Base-by-base conservation (phyloP, 305 asterid genomes). In the Rubia peregrina region DNA sequence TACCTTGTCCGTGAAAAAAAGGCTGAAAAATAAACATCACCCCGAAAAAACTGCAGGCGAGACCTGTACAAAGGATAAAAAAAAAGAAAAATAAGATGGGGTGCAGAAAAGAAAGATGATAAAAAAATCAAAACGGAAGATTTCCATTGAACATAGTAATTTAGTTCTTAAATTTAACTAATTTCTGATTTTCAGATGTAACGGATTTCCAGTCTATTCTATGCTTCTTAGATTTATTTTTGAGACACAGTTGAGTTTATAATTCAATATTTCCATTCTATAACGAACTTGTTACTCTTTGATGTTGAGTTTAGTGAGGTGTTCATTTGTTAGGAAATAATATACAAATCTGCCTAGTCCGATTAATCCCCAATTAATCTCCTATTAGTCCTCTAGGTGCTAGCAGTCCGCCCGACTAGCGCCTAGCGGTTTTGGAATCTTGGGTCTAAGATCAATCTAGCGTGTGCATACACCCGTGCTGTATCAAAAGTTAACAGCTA, bases 1-100 rank as follows among this genome's bases (percentile, higher is more conserved):
- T 73, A 81, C 85, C 83, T 81, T 73, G 76, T 73, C 72, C 24
- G 53, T 41, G 68, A 53, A 70, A 61, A 76, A 78, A 40, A 56
- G 83, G 76, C 73, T 68, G 76, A 70, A 81, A 81, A 48, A 81
- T 69, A 71, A 81, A 78, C 10, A 81, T 69, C 64, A 78, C 77
- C 10, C 85, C 85, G 44, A 81, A 81, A 78, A 76, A 78, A 73
- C 85, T 81, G 81, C 80, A 75, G 55, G 83, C 85, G 55, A 81
- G 80, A 56, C 83, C 85, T 81, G 83, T 59, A 73, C 49, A 72
- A 55, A 69, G 46, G 12, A 24, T 53, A 42, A 65, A 51, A 57
- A 49, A 49, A 24, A 51, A 38, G 48, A 33, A 24, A 59, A 10
- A 49, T 10, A 48, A 48, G 16, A 67, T 5, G 43, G 6, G 43